phyloP scores from a whole-genome alignment of 75 land plant species.

The Cunninghamia lanceolata region DNA sequence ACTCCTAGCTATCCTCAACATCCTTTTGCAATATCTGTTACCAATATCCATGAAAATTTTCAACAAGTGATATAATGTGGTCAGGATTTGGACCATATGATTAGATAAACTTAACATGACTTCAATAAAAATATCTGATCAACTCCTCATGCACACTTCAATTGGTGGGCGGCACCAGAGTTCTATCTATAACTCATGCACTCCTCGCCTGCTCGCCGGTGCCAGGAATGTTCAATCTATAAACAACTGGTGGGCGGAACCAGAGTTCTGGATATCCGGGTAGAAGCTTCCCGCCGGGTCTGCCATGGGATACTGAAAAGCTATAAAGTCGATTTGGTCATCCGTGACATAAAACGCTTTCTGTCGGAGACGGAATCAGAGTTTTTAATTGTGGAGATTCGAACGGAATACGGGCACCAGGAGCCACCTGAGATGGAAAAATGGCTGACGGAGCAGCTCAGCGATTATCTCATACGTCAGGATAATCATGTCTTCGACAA shows the following conservation, averaged over 20 bases:
- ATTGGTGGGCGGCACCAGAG: too few species aligned
- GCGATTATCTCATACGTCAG: constrained; percentile 59
- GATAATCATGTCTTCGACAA: constrained; percentile 58
- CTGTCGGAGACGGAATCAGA: constrained; percentile 68
- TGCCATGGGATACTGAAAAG: constrained; percentile 82
- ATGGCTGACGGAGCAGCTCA: constrained; percentile 70
- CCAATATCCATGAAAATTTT: too few species aligned
- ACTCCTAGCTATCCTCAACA: too few species aligned
- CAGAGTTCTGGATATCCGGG: constrained; percentile 73
- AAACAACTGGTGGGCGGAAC: constrained; percentile 62
- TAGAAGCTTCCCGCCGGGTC: constrained; percentile 55
- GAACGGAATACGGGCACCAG: constrained; percentile 79
- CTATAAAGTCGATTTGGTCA: constrained; percentile 70
- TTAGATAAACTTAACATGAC: too few species aligned
- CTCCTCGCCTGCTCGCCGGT: constrained; percentile 78
- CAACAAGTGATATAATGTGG: too few species aligned
- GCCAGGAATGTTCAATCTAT: constrained; percentile 81
- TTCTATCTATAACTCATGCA: too few species aligned
- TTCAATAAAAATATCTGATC: too few species aligned
- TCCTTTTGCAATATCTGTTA: too few species aligned
- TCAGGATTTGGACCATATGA: too few species aligned
- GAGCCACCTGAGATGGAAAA: constrained; percentile 77
- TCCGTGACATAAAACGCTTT: constrained; percentile 68
- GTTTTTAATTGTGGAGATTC: constrained; percentile 73
- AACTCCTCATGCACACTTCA: too few species aligned